Percentiles rank a stretch among this genome's conserved stretches.
phyloP scores from a whole-genome alignment of 2,329 filamentous ascomycete species.

The Epichloe gansuensis region DNA sequence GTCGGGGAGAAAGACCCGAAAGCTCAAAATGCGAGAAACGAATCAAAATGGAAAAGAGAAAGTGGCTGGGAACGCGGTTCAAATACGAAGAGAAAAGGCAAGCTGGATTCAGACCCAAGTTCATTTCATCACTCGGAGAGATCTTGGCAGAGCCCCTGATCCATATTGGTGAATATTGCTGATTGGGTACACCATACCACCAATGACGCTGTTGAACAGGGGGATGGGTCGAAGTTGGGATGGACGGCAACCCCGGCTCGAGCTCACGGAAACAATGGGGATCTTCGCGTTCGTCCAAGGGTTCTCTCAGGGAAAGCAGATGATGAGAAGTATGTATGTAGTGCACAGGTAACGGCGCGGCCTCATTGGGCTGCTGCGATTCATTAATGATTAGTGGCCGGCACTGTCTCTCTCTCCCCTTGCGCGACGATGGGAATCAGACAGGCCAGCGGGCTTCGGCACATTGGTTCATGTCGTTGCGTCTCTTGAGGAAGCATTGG shows the following conservation, averaged over 20 bases:
- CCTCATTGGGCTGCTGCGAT: neutral
- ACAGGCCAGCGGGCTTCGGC: no score
- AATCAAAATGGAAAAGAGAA: neutral
- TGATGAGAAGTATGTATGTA: neutral
- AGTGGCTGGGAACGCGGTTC: neutral
- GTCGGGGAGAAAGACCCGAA: neutral
- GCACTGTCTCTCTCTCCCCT: neutral
- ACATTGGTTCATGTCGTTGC: neutral
- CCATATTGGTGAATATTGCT: no score
- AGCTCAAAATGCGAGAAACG: neutral
- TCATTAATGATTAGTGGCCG: neutral
- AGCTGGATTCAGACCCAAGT: no score
- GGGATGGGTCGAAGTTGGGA: neutral
- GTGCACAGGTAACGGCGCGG: neutral
- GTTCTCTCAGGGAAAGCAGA: neutral
- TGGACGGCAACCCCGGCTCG: neutral
- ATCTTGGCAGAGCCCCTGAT: neutral
- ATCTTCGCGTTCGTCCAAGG: neutral
- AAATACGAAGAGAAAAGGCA: neutral
- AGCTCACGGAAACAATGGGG: constrained; percentile 1
- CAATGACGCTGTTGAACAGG: neutral
- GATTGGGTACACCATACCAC: neutral
- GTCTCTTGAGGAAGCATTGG: neutral
- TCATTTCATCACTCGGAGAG: neutral
- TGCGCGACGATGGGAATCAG: no score